Conservation (phyloP, 108 stramenopile species). For the Schizochytrium sp. region DNA sequence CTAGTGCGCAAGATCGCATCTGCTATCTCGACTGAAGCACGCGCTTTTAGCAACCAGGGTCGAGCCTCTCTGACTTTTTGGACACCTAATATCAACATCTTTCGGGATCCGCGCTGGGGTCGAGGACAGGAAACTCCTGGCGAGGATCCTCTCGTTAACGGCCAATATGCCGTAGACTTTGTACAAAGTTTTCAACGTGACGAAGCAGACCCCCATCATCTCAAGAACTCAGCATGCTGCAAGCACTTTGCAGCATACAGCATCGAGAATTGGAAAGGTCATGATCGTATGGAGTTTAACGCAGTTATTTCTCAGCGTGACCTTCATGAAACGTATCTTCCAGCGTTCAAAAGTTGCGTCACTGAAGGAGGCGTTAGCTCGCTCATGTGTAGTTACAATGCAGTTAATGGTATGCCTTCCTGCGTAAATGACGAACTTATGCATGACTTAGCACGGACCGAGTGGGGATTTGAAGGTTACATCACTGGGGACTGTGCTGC, state of each 20-base stretch:
- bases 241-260: slow-evolving; percentile 82
- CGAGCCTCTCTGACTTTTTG: slow-evolving; percentile 78
- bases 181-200: slow-evolving; percentile 75
- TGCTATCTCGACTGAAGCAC: slow-evolving; percentile 75
- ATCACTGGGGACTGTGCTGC: slow-evolving; percentile 84
- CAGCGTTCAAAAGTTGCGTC: slow-evolving; percentile 78
- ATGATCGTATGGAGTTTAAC: slow-evolving; percentile 74
- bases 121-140: slow-evolving; percentile 79
- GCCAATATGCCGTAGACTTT: slow-evolving; percentile 75
- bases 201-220: not conserved
- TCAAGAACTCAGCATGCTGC: slow-evolving; percentile 76
- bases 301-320: slow-evolving; percentile 70
- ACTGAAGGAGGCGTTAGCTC: slow-evolving; percentile 65
- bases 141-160: slow-evolving; percentile 80
- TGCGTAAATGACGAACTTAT: slow-evolving; percentile 77
- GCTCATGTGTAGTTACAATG: slow-evolving; percentile 85
- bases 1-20: slow-evolving; percentile 72
- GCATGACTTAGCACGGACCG: slow-evolving; percentile 67
- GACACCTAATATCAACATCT: slow-evolving; percentile 80
- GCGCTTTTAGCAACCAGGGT: slow-evolving; percentile 67
- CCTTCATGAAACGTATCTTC: slow-evolving; percentile 77
- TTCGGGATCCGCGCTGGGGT: slow-evolving; percentile 84
- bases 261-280: slow-evolving; percentile 69
- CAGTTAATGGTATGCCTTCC: slow-evolving; percentile 80
- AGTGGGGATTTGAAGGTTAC: slow-evolving; percentile 79